A percentile compares a stretch with the other conserved stretches of the same genome.
phyloP scores from a whole-genome alignment of 106 monocot species.

The Allium fistulosum region DNA sequence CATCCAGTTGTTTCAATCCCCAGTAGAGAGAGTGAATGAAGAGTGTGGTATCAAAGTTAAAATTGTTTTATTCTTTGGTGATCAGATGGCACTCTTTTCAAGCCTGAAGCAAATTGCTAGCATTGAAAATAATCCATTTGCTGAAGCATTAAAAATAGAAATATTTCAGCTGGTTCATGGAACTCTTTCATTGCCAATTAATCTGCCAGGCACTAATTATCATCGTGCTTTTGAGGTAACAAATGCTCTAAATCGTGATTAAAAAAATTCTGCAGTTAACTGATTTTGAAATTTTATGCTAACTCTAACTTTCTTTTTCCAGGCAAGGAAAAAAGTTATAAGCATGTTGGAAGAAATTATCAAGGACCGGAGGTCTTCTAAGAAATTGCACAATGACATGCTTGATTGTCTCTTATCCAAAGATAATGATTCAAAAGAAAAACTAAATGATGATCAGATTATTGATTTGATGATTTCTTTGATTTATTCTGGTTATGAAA shows the following conservation, averaged over 20 bases:
- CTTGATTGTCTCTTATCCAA: constrained; percentile 47
- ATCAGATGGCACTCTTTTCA: constrained; percentile 76
- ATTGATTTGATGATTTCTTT: constrained; percentile 83
- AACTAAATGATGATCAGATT: constrained; percentile 82
- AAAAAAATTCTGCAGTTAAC: not conserved
- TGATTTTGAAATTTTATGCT: not conserved
- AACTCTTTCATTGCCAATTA: constrained; percentile 76
- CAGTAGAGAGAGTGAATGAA: not conserved
- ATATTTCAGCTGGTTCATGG: constrained; percentile 71
- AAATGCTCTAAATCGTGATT: not conserved
- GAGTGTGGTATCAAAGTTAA: not conserved
- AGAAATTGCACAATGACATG: constrained; percentile 49
- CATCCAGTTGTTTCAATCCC: too few species aligned
- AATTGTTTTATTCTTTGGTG: constrained; percentile 1
- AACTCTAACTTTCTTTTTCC: not conserved
- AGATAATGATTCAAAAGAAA: constrained; percentile 26
- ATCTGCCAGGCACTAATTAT: constrained; percentile 86
- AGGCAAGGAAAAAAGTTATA: constrained; percentile 80
- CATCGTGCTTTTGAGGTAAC: constrained; percentile 48
- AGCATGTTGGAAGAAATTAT: constrained; percentile 54
- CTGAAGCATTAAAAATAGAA: constrained; percentile 57
- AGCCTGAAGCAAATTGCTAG: constrained; percentile 76
- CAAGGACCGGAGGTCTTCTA: constrained; percentile 36
- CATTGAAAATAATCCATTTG: constrained; percentile 41
- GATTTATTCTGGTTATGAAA: constrained; percentile 89